Percentiles rank a stretch among this genome's conserved stretches.
phyloP scores from a whole-genome alignment of 169 alveolate species.

The Plasmodium blacklocki region DNA sequence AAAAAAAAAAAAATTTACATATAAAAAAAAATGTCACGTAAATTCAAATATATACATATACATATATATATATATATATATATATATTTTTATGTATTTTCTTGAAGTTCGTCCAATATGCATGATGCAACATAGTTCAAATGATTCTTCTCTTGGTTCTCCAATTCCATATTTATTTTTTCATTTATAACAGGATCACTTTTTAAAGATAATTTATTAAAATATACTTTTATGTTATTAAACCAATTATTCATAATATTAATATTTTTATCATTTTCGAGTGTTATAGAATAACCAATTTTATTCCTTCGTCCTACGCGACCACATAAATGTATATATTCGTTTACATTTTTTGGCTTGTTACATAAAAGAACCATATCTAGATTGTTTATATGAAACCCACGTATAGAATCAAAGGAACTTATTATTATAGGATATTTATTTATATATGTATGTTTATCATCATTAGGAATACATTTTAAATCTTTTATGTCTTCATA shows the following conservation, averaged over 20 bases:
- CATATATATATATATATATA: neutral
- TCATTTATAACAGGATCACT: neutral
- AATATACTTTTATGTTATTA: constrained; percentile 24
- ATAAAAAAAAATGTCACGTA: too few relatives aligned
- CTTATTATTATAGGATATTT: constrained; percentile 70
- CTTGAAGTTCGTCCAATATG: constrained; percentile 36
- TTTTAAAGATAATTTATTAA: constrained; percentile 38
- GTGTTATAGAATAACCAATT: constrained; percentile 38
- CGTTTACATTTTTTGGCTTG: constrained; percentile 66
- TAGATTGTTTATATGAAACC: constrained; percentile 65
- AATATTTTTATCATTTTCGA: constrained; percentile 69
- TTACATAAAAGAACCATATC: constrained; percentile 67
- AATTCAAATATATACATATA: neutral
- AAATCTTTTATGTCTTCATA: constrained; percentile 60
- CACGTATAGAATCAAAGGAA: constrained; percentile 71
- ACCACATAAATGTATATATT: constrained; percentile 71
- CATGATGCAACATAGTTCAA: constrained; percentile 50
- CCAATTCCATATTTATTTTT: neutral
- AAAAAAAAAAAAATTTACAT: too few relatives aligned
- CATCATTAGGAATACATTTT: constrained; percentile 18
- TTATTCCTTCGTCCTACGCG: constrained; percentile 67
- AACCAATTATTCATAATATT: constrained; percentile 59
- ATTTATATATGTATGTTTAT: constrained; percentile 24
- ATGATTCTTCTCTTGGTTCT: constrained; percentile 4
- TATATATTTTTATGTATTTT: neutral